Conservation (phyloP, 441 rosid genomes). For the Erodium texanum region DNA sequence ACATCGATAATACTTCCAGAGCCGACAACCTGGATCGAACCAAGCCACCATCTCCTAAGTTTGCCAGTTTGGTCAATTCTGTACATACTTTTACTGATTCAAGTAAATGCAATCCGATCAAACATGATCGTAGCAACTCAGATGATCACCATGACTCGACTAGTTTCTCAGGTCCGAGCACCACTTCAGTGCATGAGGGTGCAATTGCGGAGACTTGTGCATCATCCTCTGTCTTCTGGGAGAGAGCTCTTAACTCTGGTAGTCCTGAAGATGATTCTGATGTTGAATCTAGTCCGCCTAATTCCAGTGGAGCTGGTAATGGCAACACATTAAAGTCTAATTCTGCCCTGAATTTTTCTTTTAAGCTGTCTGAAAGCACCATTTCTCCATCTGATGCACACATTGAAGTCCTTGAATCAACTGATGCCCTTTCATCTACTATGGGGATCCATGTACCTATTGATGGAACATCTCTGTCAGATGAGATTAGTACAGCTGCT, state of each 20-base stretch:
- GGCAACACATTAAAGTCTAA: slow-evolving; percentile 24
- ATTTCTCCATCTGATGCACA: slow-evolving; percentile 15
- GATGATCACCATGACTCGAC: slow-evolving; percentile 14
- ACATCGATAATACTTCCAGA: slow-evolving; percentile 24
- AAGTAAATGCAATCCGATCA: slow-evolving; percentile 25
- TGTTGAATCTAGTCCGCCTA: slow-evolving; percentile 23
- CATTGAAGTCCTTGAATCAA: slow-evolving; percentile 10
- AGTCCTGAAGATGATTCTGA: slow-evolving; percentile 21
- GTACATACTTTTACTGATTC: slow-evolving; percentile 31
- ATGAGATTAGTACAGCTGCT: slow-evolving; percentile 3
- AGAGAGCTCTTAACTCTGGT: slow-evolving; percentile 33
- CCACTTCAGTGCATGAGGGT: slow-evolving; percentile 16
- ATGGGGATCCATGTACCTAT: slow-evolving; percentile 4
- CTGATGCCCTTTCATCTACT: slow-evolving; percentile 22
- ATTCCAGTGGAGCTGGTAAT: slow-evolving; percentile 21
- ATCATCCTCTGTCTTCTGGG: slow-evolving; percentile 56
- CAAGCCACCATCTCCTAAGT: slow-evolving; percentile 58
- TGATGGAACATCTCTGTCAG: slow-evolving; percentile 15
- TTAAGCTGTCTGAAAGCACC: slow-evolving; percentile 28
- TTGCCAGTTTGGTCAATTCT: slow-evolving; percentile 62
- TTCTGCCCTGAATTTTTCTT: slow-evolving; percentile 38
- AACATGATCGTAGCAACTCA: background rate
- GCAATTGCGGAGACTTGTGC: slow-evolving; percentile 22
- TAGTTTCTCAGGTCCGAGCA: slow-evolving; percentile 26
- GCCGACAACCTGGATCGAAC: slow-evolving; percentile 28